phyloP scores from a whole-genome alignment of 306 rosid species.

The Casuarina glauca region DNA sequence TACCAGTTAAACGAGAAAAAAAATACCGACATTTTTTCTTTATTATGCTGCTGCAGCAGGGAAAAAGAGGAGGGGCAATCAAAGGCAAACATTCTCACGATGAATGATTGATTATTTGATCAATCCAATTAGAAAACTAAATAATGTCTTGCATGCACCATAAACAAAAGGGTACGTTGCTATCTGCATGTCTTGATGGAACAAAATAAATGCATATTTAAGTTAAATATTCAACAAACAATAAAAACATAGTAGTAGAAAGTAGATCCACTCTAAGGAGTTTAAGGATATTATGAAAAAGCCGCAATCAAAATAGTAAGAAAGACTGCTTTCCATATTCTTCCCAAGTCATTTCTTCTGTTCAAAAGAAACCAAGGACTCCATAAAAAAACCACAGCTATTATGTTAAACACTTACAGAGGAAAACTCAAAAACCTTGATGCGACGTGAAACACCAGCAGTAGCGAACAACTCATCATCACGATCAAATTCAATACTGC shows the following conservation, averaged over 20 bases:
- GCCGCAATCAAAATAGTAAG: not conserved
- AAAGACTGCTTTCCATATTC: not conserved
- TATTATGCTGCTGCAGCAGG: too few species aligned
- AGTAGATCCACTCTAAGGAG: not conserved
- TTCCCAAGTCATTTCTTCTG: not conserved
- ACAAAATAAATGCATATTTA: not conserved
- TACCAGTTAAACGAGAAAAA: not conserved
- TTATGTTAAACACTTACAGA: constrained; percentile 45
- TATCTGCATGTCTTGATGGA: not conserved
- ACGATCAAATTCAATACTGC: constrained; percentile 94
- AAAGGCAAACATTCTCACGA: not conserved
- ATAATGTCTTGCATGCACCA: not conserved
- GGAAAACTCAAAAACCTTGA: constrained; percentile 91
- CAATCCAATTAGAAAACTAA: not conserved
- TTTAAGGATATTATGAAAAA: not conserved
- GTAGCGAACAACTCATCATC: constrained; percentile 94
- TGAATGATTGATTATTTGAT: constrained; percentile 1
- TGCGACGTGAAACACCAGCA: constrained; percentile 97
- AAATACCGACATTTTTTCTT: not conserved
- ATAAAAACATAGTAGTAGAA: not conserved
- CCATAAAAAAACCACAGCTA: not conserved
- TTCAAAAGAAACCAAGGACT: not conserved
- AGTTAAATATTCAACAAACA: not conserved
- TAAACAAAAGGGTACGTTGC: not conserved
- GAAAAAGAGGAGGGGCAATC: too few species aligned